Percentiles rank a stretch among this genome's conserved stretches.
Conservation (phyloP, 257 asterid genomes). For the Nyctanthes arbortristis region DNA sequence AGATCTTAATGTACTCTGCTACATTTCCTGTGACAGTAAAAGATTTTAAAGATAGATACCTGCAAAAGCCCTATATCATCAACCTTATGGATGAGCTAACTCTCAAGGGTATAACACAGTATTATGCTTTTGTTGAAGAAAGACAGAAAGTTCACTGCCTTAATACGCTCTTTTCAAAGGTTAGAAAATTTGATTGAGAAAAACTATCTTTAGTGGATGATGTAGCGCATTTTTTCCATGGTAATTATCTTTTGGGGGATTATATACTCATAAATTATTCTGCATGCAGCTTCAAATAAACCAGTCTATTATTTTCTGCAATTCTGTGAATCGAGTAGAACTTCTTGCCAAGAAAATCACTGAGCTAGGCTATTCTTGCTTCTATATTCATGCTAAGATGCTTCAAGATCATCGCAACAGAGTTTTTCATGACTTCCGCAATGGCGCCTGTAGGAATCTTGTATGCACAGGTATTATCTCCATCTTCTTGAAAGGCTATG, state of each 20-base stretch:
- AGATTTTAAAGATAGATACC: slow-evolving; percentile 77
- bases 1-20: slow-evolving; percentile 90
- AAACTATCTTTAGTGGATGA: not conserved
- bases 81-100: slow-evolving; percentile 97
- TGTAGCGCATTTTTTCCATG: slow-evolving; percentile 8
- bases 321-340: slow-evolving; percentile 93
- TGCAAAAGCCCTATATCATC: slow-evolving; percentile 70
- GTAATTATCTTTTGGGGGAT: slow-evolving; percentile 3
- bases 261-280: slow-evolving; percentile 17
- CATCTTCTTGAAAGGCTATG: slow-evolving; percentile 9
- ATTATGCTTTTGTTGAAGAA: slow-evolving; percentile 91
- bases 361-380: slow-evolving; percentile 91
- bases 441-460: slow-evolving; percentile 96
- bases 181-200: slow-evolving; percentile 15
- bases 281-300: slow-evolving; percentile 86
- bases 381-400: slow-evolving; percentile 95
- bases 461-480: slow-evolving; percentile 77
- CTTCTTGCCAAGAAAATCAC: slow-evolving; percentile 93
- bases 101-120: slow-evolving; percentile 88
- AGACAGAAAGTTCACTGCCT: slow-evolving; percentile 93
- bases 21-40: slow-evolving; percentile 88
- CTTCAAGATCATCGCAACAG: slow-evolving; percentile 94
- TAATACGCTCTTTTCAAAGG: slow-evolving; percentile 87
- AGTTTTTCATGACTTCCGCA: slow-evolving; percentile 92
- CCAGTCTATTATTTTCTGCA: slow-evolving; percentile 90